Evolutionary conservation across 352 stramenopile species (phyloP), one percentile per base, ranked within the genome.

Genomic region (Phytophthora pistaciae): DNA sequence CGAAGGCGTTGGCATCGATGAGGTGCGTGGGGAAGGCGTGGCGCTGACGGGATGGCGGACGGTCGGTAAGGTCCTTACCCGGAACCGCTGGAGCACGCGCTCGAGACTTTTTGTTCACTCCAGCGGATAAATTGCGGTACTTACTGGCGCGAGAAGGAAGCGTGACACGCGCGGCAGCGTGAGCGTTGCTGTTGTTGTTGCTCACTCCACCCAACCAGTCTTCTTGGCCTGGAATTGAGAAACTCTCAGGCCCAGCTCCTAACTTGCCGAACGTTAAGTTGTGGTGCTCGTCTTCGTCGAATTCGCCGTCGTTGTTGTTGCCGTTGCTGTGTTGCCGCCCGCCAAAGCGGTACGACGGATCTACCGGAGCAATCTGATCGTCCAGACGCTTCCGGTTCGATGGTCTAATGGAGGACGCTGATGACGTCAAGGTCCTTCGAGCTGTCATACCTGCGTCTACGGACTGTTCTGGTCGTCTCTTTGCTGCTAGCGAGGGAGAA

Each of bases 11-110:
- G 0, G 74, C 59, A 33, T 93, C 88, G 3, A 94, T 83, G 13
- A 96, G 71, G 60, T 96, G 78, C 0, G 84, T 96, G 0, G 88
- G 88, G 49, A 96, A 96, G 0, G 88, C 88, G 48, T 94, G 87
- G 0, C 84, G 64, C 56, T 96, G 88, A 4, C 88, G 83, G 0
- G 88, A 94, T 2, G 88, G 88, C 3, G 88, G 88, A 1, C 87
- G 87, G 64, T 91, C 75, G 2, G 49, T 8, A 13, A 70, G 20
- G 36, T 74, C 58, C 10, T 57, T 68, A 13, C 31, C 38, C 16
- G 2, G 57, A 50, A 62, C 38, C 23, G 29, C 57, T 48, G 50
- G 29, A 64, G 56, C 21, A 36, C 33, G 58, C 10, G n/a, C 13
- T 31, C 66, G 66, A 10, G 61, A 49, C 14, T 75, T 77, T 42